Base-by-base conservation (phyloP, 2,329 filamentous ascomycete species). In the Botrytis fragariae region DNA sequence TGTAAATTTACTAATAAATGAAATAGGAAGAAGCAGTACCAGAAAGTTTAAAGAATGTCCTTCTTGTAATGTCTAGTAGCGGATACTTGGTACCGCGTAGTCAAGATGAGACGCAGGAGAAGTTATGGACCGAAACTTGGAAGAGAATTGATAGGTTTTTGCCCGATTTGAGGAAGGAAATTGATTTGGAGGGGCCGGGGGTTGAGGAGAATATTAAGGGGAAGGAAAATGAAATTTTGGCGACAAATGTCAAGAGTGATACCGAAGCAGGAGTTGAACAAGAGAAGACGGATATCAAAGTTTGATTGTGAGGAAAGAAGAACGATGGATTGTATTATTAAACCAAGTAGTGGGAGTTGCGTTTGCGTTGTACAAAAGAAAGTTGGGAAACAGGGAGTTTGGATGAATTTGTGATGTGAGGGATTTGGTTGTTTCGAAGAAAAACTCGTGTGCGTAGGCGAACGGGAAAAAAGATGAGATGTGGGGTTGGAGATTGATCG, bases 11-110 rank as follows among this genome's bases (percentile, higher is more conserved):
- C 73, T 77, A 71, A 77, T 70, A 22, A 20, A 45, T 14, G 5
- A 32, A 59, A 78, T 78, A 97, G 91, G 94, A 97, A 83, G 96
- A 99, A 85, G 95, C 96, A 20, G 94, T 98, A 3, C 93, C 93
- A 0, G 96, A 99, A 83, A 96, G 94, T 77, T 85, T 99, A 73
- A 99, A 99, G 84, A 99, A 99, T 77, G 94, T 98, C 70, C 85
- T 98, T 37, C 87, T 99, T 16, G 96, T 99, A 79, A 97, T 99
- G 94, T 91, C 93, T 9, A 96, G 91, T 81, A 95, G 92, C 69
- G 95, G 93, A 51, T 95, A 93, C 79, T 88, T 99, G 8, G 90
- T 93, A 0, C 88, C 93, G 1, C 93, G 93, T 20, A 85, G 83
- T 76, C 83, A 87, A 77, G 87, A 91, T 75, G 80, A 85, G 1